Percentiles rank a stretch among this genome's conserved stretches.
Evolutionary conservation across 495 filamentous ascomycete species (phyloP).

Genomic region (Delitschia confertaspora): DNA sequence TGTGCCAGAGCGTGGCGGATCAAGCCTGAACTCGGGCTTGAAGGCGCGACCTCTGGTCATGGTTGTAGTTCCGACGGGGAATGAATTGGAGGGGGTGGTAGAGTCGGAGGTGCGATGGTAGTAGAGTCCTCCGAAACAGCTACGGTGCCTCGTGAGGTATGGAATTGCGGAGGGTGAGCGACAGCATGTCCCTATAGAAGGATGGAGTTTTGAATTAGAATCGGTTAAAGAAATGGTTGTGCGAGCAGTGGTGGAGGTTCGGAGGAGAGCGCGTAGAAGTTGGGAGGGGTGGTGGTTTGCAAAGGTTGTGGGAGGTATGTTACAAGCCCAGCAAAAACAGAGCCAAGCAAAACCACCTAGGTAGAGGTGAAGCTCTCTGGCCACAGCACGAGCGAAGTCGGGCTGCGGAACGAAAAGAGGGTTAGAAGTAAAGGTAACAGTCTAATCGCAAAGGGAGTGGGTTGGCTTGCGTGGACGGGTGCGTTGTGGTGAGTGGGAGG

Average conservation of each 20-base stretch:
- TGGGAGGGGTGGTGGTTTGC: background rate
- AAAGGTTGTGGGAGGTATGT: constrained; percentile 1
- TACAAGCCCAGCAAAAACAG: too few species aligned
- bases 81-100: constrained; percentile 6
- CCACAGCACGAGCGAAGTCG: too few species aligned
- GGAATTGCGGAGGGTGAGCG: constrained; percentile 5
- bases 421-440: too few species aligned
- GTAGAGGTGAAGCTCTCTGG: too few species aligned
- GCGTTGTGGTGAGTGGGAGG: too few species aligned
- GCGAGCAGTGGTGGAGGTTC: constrained; percentile 3
- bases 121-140: too few species aligned
- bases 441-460: too few species aligned
- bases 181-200: constrained; percentile 17
- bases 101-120: constrained; percentile 12
- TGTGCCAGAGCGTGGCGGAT: constrained; percentile 21
- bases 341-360: too few species aligned
- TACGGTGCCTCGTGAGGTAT: constrained; percentile 1
- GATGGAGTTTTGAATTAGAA: background rate
- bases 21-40: constrained; percentile 21
- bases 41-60: constrained; percentile 19
- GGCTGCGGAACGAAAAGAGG: background rate
- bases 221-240: background rate
- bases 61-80: constrained; percentile 5
- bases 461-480: too few species aligned
- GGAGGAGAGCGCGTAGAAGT: background rate